A percentile compares a stretch with the other conserved stretches of the same genome.
phyloP scores from a whole-genome alignment of 2,329 filamentous ascomycete species.

The Beauveria rudraprayagi region DNA sequence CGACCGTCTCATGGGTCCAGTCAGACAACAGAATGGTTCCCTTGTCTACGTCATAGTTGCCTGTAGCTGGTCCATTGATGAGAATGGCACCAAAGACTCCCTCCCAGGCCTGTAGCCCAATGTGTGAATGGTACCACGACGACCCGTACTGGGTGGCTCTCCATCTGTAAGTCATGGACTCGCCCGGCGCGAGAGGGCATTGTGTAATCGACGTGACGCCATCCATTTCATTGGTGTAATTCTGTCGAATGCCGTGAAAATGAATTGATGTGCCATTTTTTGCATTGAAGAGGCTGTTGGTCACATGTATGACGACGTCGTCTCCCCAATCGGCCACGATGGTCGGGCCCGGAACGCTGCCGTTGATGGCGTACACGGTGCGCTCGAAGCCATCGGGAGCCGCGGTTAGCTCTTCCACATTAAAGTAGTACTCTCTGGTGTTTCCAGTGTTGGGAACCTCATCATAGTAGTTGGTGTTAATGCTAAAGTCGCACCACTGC shows the following conservation, averaged over 20 bases:
- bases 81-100: slow-evolving; percentile 54
- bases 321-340: slow-evolving; percentile 47
- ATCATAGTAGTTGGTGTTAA: slow-evolving; percentile 38
- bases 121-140: slow-evolving; percentile 56
- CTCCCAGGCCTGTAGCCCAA: slow-evolving; percentile 39
- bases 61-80: slow-evolving; percentile 51
- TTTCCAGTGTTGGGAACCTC: slow-evolving; percentile 38
- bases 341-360: slow-evolving; percentile 50
- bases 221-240: slow-evolving; percentile 45
- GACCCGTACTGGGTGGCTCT: slow-evolving; percentile 46
- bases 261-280: slow-evolving; percentile 48
- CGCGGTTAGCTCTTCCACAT: slow-evolving; percentile 30
- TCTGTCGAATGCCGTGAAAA: slow-evolving; percentile 55
- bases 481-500: slow-evolving; percentile 39
- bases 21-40: slow-evolving; percentile 52
- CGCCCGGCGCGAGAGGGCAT: slow-evolving; percentile 43
- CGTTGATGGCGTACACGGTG: slow-evolving; percentile 42
- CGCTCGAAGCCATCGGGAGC: slow-evolving; percentile 39
- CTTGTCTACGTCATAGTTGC: slow-evolving; percentile 55
- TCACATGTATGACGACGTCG: slow-evolving; percentile 33
- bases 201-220: slow-evolving; percentile 45
- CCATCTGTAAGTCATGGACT: slow-evolving; percentile 49
- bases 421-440: slow-evolving; percentile 41
- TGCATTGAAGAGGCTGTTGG: slow-evolving; percentile 48
- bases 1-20: slow-evolving; percentile 38